These are phyloP conservation scores for Curvularia sp. DNA, from an alignment of 2,329 filamentous ascomycete genomes.

Conservation along the genomic window DNA sequence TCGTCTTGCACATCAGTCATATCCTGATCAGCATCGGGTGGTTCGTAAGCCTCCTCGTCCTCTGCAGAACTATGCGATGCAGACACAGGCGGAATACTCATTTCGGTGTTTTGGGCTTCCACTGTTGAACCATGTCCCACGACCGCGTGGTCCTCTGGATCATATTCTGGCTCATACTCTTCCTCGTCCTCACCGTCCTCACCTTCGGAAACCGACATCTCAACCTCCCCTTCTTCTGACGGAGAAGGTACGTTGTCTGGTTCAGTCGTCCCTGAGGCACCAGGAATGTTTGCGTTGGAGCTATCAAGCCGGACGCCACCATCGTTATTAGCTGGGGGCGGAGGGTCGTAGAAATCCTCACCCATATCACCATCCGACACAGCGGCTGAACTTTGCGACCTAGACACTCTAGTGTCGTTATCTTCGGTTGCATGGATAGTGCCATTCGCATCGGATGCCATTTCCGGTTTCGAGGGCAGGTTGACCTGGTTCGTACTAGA, in stretches of 20 bases:
- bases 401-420: not conserved
- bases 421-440: not conserved
- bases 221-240: constrained; percentile 44
- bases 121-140: constrained; percentile 10
- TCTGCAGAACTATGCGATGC: constrained; percentile 30
- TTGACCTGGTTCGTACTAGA: not conserved
- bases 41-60: constrained; percentile 43
- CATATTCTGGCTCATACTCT: constrained; percentile 35
- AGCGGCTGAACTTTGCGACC: constrained; percentile 23
- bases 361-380: constrained; percentile 37
- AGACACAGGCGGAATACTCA: constrained; percentile 14
- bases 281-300: constrained; percentile 10
- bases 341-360: constrained; percentile 47
- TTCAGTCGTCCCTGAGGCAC: constrained; percentile 2
- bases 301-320: not conserved
- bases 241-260: constrained; percentile 20
- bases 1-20: constrained; percentile 18
- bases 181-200: constrained; percentile 36
- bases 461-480: not conserved
- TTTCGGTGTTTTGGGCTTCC: constrained; percentile 11
- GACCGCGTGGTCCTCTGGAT: constrained; percentile 35
- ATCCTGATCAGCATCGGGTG: constrained; percentile 38
- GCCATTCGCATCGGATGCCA: not conserved
- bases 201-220: constrained; percentile 44
- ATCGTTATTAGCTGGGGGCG: constrained; percentile 21